Evolutionary conservation across 805 yeast genomes (phyloP), one percentile per base, ranked within the genome.

Genomic region (Naumovozyma baii): DNA sequence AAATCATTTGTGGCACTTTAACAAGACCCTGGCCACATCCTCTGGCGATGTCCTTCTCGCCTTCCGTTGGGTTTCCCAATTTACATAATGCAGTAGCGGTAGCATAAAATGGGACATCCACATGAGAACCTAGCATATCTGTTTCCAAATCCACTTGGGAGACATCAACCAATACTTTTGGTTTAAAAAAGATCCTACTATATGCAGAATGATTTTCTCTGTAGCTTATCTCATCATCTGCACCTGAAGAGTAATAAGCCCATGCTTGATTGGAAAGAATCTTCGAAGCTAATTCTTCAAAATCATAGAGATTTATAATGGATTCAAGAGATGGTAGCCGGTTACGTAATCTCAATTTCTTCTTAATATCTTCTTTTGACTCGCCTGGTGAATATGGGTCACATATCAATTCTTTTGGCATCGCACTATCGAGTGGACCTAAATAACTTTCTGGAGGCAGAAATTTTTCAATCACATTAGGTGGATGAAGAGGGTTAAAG

Each of bases 81-180:
- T 80, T 82, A 29, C 94, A 96, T 45, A 87, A 68, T 0, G 96
- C 97, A 4, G 97, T 85, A 2, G 97, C 97, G 31, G 90, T 73
- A 39, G 82, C 76, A 57, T 88, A 90, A 59, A 90, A 86, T 13
- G 97, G 97, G 12, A 78, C 83, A 14, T 73, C 64, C 1, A 78
- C 68, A 38, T 69, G 65, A 15, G 74, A 55, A n/a, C 96, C 96
- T 31, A 90, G 66, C 75, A 90, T 74, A 4, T 75, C 70, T 8
- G 94, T 80, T 9, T 80, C 60, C 25, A 77, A 59, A 55, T 85
- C 94, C 34, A 88, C 73, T 22, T 72, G 61, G n/a, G 72, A 61
- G 13, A 90, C 96, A 61, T 90, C 86, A 13, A 87, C 85, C 40
- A 88, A 66, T 13, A 90, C 71, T 40, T 76, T 69, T 12, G 97